Evolutionary conservation across 108 stramenopile species (phyloP), one percentile per base, ranked within the genome.

Genomic region (Cyclotella choctawhatcheeana): DNA sequence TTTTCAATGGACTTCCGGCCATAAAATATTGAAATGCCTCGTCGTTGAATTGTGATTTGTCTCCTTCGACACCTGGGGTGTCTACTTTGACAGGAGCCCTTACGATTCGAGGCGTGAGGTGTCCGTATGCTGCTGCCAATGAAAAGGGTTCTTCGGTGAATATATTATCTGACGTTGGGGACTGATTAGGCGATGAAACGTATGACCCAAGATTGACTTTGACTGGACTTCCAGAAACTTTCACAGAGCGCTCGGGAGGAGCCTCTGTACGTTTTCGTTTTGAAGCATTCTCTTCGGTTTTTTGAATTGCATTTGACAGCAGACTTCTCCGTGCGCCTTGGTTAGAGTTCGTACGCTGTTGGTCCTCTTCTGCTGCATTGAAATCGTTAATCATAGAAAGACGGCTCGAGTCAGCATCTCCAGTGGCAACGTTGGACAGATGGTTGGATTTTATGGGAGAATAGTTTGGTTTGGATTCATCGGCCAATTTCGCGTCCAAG

Each of bases 21-120:
- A 78, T 79, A 33, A 79, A 79, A 54, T 72, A 72, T 31, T 72
- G 65, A 44, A 67, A 71, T 58, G 71, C 67, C 16, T 73, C 72
- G 50, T 64, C 53, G 43, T 44, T 64, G 25, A 24, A 37, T 34
- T 55, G 24, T 34, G 29, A 29, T 34, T 40, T 37, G 3, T 18
- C 54, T 20, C 37, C 44, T 25, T 40, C 35, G 22, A 21, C 10
- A 25, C 6, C 33, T 14, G 52, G 51, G n/a, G 31, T 53, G 52
- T 67, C 50, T 17, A 35, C 10, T 44, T 40, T 34, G 10, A 25
- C 59, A 17, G 59, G 59, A n/a, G 33, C 32, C 8, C 44, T 43
- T 20, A 44, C 32, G 20, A 7, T 34, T 25, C 68, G 59, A 34
- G 68, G 68, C 50, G 76, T 21, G 22, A 62, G 68, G 27, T 66